phyloP scores from a whole-genome alignment of 129 eudicot species.

The Helianthus tuberosus region DNA sequence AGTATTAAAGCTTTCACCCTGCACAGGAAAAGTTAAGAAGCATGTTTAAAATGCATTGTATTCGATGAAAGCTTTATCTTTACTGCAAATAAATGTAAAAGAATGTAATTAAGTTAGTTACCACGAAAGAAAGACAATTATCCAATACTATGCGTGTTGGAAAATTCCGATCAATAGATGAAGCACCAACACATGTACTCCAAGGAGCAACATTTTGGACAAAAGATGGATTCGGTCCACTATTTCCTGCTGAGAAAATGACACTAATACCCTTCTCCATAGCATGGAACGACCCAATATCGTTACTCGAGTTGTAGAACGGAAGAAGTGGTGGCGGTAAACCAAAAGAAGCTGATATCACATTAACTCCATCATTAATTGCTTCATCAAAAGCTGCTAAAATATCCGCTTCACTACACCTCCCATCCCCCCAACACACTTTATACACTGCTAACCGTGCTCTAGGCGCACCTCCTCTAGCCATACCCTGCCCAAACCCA shows the following conservation, averaged over 20 bases:
- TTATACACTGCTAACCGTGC: conserved; percentile 79
- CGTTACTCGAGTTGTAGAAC: conserved; percentile 37
- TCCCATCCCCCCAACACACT: conserved; percentile 69
- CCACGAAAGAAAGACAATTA: conserved; percentile 38
- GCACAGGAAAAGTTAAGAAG: conserved; percentile 20
- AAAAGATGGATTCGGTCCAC: conserved; percentile 59
- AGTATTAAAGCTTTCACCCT: conserved; percentile 72
- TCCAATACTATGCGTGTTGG: conserved; percentile 53
- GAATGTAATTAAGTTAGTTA: conserved; percentile 22
- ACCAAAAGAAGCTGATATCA: conserved; percentile 68
- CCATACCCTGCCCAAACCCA: conserved; percentile 60
- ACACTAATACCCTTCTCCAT: conserved; percentile 68
- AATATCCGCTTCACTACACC: conserved; percentile 64
- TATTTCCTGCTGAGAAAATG: conserved; percentile 74
- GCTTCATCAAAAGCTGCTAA: conserved; percentile 80
- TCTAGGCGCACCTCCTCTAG: conserved; percentile 82
- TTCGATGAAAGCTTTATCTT: neutral
- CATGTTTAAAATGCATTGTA: neutral
- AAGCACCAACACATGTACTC: conserved; percentile 75
- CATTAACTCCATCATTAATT: conserved; percentile 65
- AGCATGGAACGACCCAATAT: conserved; percentile 78
- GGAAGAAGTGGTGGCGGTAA: conserved; percentile 47
- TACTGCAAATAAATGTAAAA: neutral
- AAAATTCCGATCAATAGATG: conserved; percentile 64
- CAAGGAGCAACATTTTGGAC: conserved; percentile 77